Evolutionary conservation across 2,329 filamentous ascomycete species (phyloP), one percentile per base, ranked within the genome.

Genomic region (Metarhizium album): DNA sequence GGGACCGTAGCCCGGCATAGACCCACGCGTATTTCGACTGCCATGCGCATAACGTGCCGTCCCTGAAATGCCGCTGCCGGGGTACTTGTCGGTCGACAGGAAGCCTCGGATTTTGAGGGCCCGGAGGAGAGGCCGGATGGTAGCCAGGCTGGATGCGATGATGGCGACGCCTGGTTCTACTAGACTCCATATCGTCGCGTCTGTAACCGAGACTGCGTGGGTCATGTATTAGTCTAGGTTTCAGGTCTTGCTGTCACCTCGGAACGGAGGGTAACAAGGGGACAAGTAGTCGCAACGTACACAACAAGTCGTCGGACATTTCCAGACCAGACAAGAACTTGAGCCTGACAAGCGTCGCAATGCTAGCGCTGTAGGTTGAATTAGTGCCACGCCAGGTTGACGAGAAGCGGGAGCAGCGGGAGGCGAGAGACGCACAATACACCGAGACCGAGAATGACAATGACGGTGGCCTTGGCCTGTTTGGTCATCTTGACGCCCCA

Each of bases 121-220:
- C 35, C 75, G 73, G 35, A 80, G 69, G 1, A 80, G 67, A 3
- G 76, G 76, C 2, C 76, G 72, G 31, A 79, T 75, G 4, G 76
- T 80, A 22, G 74, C 74, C 11, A 79, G 64, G 53, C 74, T 77
- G 2, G 76, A 72, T 13, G 76, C 76, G 24, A 74, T 61, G 45
- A 79, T 80, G 52, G 75, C 76, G 22, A 79, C 70, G 5, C 75
- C 76, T 2, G 76, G 75, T 57, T 80, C 76, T 49, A 79, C 65
- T n/a, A 79, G 63, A 9, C 74, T 79, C 76, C 76, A 80, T 6
- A 79, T 67, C 70, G 76, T 75, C 35, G 75, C 70, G 53, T 76
- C 67, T 3, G 75, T 79, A 22, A 69, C 73, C 48, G 69, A 67
- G 58, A 68, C 74, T 77, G 45, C 8, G 33, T 1, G 18, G 16